Base-by-base conservation (phyloP, 106 monocot species). In the Allium sativum region DNA sequence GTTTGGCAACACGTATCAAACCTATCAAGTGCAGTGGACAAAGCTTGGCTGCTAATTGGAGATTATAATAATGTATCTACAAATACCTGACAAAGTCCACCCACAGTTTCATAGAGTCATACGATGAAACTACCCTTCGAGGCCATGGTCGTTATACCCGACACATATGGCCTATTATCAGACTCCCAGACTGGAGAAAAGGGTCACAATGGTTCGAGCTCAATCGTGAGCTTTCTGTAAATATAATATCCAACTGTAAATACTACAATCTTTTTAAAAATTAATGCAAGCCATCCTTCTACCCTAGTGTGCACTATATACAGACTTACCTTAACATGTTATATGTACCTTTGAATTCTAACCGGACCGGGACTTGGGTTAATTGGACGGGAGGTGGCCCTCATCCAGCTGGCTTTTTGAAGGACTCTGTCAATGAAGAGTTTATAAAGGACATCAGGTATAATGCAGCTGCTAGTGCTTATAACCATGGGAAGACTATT, bases 201-300 rank as follows among this genome's bases (percentile, higher is more conserved):
- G 74, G 74, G 10, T 68, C 74, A 1, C 45, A 74, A 22, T 74
- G 74, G 74, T 74, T 74, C 11, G 74, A 74, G 68, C 62, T 74
- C 40, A 59, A 62, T 48, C 74, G 74, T 7, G 19, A 59, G 48
- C 48, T 74, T 9, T 67, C 74, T 10, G 40, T 74, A n/a, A 7
- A 68, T 6, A 68, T 74, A 48, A 62, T 74, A 42, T 31, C 74
- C 6, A 68, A 74, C 53, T 68, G 45, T 48, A 68, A 68, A 45
- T 74, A 68, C 55, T 63, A 68, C 47, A 4, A 17, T 5, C 40
- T 74, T 22, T 74, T 74, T 21, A 55, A 48, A 50, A 68, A 56
- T 15, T 48, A 62, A 9, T 68, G 62, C 48, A 62, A 44, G 55
- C 68, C 68, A 7, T 62, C 62, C 0, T 68, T 61, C 62, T 74